Evolutionary conservation across 768 basidiomycete species (phyloP), one percentile per base, ranked within the genome.

Genomic region (Filobasidium floriforme): DNA sequence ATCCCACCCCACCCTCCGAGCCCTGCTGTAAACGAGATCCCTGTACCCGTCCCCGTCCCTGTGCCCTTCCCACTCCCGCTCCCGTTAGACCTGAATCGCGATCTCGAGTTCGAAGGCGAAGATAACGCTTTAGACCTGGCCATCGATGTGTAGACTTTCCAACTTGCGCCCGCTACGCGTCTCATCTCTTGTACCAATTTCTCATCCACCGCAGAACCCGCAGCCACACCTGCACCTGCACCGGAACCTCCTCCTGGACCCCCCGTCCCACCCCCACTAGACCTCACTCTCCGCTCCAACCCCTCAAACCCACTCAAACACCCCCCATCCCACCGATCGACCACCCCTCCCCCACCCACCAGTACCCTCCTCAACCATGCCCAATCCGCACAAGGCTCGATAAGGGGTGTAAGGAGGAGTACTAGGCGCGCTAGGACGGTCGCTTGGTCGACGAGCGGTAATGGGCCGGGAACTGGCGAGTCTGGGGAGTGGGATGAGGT

Each of bases 251-350:
- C n/a, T n/a, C n/a, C n/a, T n/a, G n/a, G n/a, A n/a, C n/a, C n/a
- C n/a, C n/a, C n/a, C n/a, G n/a, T n/a, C n/a, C n/a, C n/a, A n/a
- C n/a, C n/a, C n/a, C n/a, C n/a, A n/a, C n/a, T n/a, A n/a, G 55
- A n/a, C 26, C 9, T 14, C 4, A 7, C 6, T 32, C 82, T 82
- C 7, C 84, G 83, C 76, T 96, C 93, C 0, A 89, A 89, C n/a
- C 80, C 79, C 73, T 97, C 94, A 73, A 99, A 99, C 0, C 87
- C 88, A 0, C 87, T 84, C n/a, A 99, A 82, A 14, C 94, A 82
- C 29, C 82, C 84, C 14, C 89, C 88, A 71, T 97, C 91, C 79
- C 94, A 98, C 5, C 90, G 83, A 72, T 97, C 93, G 75, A 87
- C 85, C 0, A 90, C 87, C 0, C 88, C 83, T 14, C 88, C 84